Evolutionary conservation across 331 rosid species (phyloP), one percentile per base, ranked within the genome.

Genomic region (Erythrophleum ivorense): DNA sequence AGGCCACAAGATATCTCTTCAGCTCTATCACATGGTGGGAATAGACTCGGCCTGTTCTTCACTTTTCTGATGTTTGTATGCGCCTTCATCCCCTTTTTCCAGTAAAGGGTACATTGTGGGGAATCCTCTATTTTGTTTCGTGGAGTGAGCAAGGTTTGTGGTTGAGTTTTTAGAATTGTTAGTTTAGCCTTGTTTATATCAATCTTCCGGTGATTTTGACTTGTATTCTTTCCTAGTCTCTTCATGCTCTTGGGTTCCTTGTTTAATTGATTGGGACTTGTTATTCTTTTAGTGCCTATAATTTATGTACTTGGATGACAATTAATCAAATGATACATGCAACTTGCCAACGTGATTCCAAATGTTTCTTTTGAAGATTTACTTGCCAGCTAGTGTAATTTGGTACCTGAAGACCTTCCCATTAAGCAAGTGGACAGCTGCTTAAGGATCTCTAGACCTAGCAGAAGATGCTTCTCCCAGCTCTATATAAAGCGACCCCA

Each of bases 1-100:
- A 91, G 95, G 91, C 87, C 95, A 43, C 83, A 91, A 77, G 88
- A 91, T 40, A 89, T 88, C 63, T 82, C 92, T 67, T 82, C 72
- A 9, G 88, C 86, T 77, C 54, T 73, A 9, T 76, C 90, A 10
- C 46, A 76, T 68, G 68, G 12, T 0, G 84, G 75, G 54, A 71
- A 40, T 21, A 19, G 34, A 69, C 58, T 80, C 57, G 83, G 18
- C 84, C 74, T 78, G 73, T 53, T 89, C 73, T 81, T 86, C 80
- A 82, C 80, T n/a, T 58, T 86, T 68, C 84, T 91, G 87, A 55
- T 84, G 88, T 70, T 87, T 34, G 66, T 86, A 57, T 80, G 80
- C 31, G 55, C 86, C n/a, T 36, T 75, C 19, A 71, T 86, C 78
- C 54, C 82, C 64, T 31, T 78, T 79, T 77, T 87, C 81, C 65